Evolutionary conservation across 371 early-diverging fungal species (phyloP).

Genomic region (Circinella minor): DNA sequence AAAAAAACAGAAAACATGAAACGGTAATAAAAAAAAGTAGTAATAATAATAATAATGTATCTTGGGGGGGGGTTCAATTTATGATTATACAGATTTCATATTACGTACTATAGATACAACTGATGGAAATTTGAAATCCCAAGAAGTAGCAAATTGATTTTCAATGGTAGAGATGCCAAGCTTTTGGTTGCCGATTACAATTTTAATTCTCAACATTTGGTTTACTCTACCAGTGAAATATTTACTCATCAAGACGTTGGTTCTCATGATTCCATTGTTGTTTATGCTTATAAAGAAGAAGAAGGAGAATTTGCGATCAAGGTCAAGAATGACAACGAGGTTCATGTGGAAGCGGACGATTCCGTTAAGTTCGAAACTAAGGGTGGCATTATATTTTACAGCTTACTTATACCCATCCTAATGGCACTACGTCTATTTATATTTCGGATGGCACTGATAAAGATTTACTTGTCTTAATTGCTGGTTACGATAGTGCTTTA

Average conservation of each 20-base stretch:
- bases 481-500: slow-evolving; percentile 22
- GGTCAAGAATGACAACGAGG: slow-evolving; percentile 8
- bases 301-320: slow-evolving; percentile 28
- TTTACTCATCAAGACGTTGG: slow-evolving; percentile 25
- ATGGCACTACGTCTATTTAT: slow-evolving; percentile 18
- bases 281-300: slow-evolving; percentile 25
- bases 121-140: slow-evolving; percentile 15
- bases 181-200: slow-evolving; percentile 24
- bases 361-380: background rate
- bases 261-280: slow-evolving; percentile 19
- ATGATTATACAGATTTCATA: slow-evolving; percentile 13
- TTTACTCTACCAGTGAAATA: slow-evolving; percentile 30
- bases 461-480: slow-evolving; percentile 19
- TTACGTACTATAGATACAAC: slow-evolving; percentile 19
- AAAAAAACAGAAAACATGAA: background rate
- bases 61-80: background rate
- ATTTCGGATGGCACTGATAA: background rate
- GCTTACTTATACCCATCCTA: slow-evolving; percentile 25
- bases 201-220: slow-evolving; percentile 28
- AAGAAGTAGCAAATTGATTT: slow-evolving; percentile 13
- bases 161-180: slow-evolving; percentile 32
- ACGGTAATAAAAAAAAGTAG: background rate
- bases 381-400: slow-evolving; percentile 16
- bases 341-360: background rate
- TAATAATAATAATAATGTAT: background rate